Evolutionary conservation across 306 rosid genomes (phyloP).

Genomic region (Casuarina cunninghamiana): DNA sequence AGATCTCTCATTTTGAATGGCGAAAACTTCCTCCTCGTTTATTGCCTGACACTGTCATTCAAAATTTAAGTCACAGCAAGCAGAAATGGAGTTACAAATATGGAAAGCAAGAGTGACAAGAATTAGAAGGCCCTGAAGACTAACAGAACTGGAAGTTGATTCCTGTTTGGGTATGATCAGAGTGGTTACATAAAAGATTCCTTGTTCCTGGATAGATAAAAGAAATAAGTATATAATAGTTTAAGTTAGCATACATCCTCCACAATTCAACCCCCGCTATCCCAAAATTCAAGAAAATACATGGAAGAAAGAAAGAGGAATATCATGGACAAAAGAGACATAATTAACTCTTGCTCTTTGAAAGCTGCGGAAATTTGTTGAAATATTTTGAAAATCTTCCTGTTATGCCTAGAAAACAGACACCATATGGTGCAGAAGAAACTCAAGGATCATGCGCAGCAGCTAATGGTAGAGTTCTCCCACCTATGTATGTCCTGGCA

Average conservation of each 20-base stretch:
- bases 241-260: conserved; percentile 10
- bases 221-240: conserved; percentile 27
- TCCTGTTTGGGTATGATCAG: conserved; percentile 89
- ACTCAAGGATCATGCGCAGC: background rate
- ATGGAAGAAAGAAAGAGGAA: conserved; percentile 3
- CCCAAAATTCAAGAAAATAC: conserved; percentile 5
- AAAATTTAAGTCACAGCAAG: conserved; percentile 34
- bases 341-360: background rate
- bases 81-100: conserved; percentile 22
- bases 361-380: background rate
- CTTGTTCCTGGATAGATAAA: conserved; percentile 53
- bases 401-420: background rate
- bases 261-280: conserved; percentile 18
- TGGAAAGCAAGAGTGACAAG: conserved; percentile 16
- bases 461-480: background rate
- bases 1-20: conserved; percentile 65
- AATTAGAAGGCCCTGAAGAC: conserved; percentile 26
- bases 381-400: background rate
- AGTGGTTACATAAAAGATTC: conserved; percentile 70
- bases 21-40: conserved; percentile 74
- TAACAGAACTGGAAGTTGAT: conserved; percentile 78
- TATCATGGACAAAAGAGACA: background rate
- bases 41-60: conserved; percentile 74
- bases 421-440: background rate
- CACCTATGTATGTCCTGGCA: background rate